Conservation (phyloP, 441 rosid genomes). For the Adansonia grandidieri region DNA sequence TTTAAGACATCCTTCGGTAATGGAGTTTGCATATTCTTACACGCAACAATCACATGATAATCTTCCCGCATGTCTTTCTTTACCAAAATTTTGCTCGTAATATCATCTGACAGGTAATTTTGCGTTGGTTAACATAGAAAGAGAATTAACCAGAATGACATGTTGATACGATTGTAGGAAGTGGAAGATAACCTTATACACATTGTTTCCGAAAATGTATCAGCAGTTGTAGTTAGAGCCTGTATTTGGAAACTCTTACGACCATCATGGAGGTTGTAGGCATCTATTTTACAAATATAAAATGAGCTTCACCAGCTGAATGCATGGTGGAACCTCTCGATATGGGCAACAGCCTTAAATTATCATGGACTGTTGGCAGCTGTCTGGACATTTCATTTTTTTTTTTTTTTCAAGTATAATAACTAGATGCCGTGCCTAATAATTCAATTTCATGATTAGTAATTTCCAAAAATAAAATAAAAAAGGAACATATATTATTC, state of each 20-base stretch:
- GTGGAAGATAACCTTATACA: background rate
- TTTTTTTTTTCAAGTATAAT: no score
- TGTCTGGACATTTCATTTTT: no score
- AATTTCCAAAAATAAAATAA: no score
- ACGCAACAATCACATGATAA: no score
- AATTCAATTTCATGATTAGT: no score
- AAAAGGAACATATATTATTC: no score
- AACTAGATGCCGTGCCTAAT: no score
- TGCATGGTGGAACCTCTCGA: no score
- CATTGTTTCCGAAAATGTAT: background rate
- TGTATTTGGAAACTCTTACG: background rate
- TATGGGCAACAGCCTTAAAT: no score
- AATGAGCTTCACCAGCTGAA: no score
- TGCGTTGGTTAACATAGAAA: background rate
- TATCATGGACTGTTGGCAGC: no score
- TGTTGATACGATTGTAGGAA: background rate
- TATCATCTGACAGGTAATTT: background rate
- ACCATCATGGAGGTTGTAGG: conserved; percentile 26
- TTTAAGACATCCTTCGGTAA: background rate
- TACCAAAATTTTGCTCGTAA: background rate
- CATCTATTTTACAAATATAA: background rate
- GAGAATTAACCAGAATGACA: conserved; percentile 11
- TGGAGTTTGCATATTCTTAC: background rate
- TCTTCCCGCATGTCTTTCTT: conserved; percentile 15
- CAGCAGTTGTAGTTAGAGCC: background rate